Evolutionary conservation across 768 basidiomycete genomes (phyloP), one percentile per base, ranked within the genome.

Genomic region (Saitozyma sp.): DNA sequence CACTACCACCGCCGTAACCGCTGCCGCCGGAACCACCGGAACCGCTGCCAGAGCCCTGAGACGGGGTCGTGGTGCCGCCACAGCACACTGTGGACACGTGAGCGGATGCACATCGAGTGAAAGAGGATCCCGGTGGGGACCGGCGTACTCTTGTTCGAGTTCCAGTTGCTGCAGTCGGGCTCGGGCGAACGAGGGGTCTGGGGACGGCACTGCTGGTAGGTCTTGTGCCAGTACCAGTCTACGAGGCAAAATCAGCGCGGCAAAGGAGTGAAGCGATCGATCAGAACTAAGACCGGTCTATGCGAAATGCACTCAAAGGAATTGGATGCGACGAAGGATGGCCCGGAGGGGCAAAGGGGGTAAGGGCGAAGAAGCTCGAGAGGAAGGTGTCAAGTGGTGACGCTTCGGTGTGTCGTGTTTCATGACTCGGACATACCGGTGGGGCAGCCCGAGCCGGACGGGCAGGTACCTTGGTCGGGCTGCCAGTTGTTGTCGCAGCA

Each of bases 151-250:
- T 64, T 65, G 39, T 56, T 42, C 13, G 70, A 57, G 55, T 69
- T 54, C 73, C 73, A 75, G 63, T 75, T 55, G 54, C 64, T 57
- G 49, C 73, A 75, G 56, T 75, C 73, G 11, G 73, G 73, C 40
- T 59, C 68, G 59, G 73, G 73, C 0, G 68, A 42, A 10, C 60
- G 57, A 10, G 68, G 63, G 19, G 50, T 56, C 16, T 60, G 40
- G 16, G 73, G 70, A 37, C 62, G 59, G 53, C 73, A 74, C 41
- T 58, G 56, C 43, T 68, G 64, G 46, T 41, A 9, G 20, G 39
- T 53, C 38, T 53, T 69, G 67, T 62, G 51, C 73, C 73, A 74
- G 60, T 66, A 69, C 73, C 73, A 74, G 13, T 57, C 69, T 71
- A 50, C n/a, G 17, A 49, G 9, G 29, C 29, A 29, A 29, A 29